Evolutionary conservation across 1,284 basidiomycete species (phyloP).

Genomic region (Hypsizygus ulmarius): DNA sequence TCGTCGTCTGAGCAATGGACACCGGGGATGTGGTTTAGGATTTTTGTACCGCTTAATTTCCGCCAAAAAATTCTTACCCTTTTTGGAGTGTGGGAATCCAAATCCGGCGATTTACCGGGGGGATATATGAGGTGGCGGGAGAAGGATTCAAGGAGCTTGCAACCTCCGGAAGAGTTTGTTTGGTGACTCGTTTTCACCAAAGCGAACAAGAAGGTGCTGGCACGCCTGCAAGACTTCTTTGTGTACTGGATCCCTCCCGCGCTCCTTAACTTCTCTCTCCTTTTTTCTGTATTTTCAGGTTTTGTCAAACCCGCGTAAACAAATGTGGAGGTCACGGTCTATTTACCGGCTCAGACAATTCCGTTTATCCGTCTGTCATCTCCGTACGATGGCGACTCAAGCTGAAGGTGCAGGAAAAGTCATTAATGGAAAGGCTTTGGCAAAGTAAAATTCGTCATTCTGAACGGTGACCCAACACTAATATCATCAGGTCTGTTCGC

Average conservation of each 20-base stretch:
- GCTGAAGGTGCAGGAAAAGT: constrained; percentile 68
- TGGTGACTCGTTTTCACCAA: constrained; percentile 10
- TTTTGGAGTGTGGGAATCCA: constrained; percentile 13
- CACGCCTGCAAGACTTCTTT: constrained; percentile 9
- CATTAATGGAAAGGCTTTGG: constrained; percentile 88
- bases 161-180: neutral
- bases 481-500: constrained; percentile 66
- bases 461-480: constrained; percentile 7
- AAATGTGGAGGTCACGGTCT: constrained; percentile 14
- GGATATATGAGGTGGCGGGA: neutral
- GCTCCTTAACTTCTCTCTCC: constrained; percentile 4
- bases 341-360: constrained; percentile 24
- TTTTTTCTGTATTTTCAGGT: constrained; percentile 6
- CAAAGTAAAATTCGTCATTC: constrained; percentile 61
- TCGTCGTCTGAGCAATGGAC: constrained; percentile 9
- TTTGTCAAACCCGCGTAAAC: constrained; percentile 26
- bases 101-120: constrained; percentile 6
- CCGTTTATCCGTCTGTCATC: constrained; percentile 40
- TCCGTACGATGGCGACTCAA: constrained; percentile 51
- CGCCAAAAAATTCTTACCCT: constrained; percentile 17
- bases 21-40: constrained; percentile 2
- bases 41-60: constrained; percentile 16
- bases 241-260: neutral
- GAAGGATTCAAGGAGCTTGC: constrained; percentile 3
- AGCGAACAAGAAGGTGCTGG: constrained; percentile 15